These are phyloP conservation scores for Apophysomyces variabilis DNA, from an alignment of 371 early-diverging fungal species.

Conservation along the genomic window DNA sequence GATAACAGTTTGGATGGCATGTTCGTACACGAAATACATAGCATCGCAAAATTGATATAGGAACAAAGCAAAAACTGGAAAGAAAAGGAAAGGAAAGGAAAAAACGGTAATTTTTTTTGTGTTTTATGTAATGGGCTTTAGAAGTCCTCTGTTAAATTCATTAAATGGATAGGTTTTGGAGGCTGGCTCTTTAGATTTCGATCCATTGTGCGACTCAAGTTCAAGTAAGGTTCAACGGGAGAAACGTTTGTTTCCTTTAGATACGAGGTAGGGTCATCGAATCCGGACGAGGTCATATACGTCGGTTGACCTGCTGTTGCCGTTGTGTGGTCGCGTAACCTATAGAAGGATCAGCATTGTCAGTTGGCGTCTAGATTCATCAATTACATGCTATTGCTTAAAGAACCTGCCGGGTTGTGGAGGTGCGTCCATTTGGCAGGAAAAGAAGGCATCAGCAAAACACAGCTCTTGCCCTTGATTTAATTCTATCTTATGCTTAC, in stretches of 20 bases:
- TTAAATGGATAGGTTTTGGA: conserved; percentile 43
- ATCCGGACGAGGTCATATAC: conserved; percentile 5
- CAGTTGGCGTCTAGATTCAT: background rate
- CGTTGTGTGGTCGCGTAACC: conserved; percentile 46
- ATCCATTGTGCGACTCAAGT: conserved; percentile 13
- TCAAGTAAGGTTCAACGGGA: conserved; percentile 20
- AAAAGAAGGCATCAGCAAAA: conserved; percentile 37
- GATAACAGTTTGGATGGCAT: background rate
- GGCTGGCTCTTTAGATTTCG: conserved; percentile 19
- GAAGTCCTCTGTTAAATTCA: conserved; percentile 39
- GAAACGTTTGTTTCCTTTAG: background rate
- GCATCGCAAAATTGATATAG: background rate
- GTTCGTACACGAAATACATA: conserved; percentile 6
- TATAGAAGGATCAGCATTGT: conserved; percentile 13
- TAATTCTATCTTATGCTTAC: conserved; percentile 38
- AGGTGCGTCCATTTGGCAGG: conserved; percentile 32
- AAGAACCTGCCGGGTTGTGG: conserved; percentile 28
- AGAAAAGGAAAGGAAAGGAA: conserved; percentile 3
- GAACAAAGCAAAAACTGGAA: background rate
- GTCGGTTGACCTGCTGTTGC: conserved; percentile 16
- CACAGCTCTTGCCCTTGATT: conserved; percentile 14
- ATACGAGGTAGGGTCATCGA: conserved; percentile 8
- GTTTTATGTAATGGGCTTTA: conserved; percentile 13
- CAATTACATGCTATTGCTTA: conserved; percentile 43
- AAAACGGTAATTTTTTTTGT: conserved; percentile 1